Evolutionary conservation across 2,329 filamentous ascomycete genomes (phyloP), one percentile per base, ranked within the genome.

Genomic region (Venturia nashicola): DNA sequence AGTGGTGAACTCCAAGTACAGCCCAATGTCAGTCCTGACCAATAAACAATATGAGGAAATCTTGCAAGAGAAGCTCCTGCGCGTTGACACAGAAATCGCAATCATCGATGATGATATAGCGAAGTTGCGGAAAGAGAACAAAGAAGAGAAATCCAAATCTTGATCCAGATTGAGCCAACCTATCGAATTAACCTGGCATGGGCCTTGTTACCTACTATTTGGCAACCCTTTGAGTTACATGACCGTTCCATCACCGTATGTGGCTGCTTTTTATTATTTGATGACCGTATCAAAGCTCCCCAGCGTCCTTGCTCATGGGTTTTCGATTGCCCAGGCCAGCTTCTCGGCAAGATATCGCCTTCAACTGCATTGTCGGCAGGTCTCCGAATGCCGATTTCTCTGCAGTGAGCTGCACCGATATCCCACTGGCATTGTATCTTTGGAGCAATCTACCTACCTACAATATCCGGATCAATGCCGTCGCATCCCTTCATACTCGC

Each of bases 61-160:
- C 76, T 78, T 94, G 70, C 78, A 80, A 39, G 88, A 92, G 72
- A 90, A 87, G 74, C 76, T 91, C 48, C 72, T 93, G 34, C 81
- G 79, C 66, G 76, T 93, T 3, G 87, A 94, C 67, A 88, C 84
- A 0, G 88, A 93, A 66, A 91, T 94, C 73, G 86, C 89, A 0
- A 73, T 94, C 5, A 79, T 93, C 43, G 89, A 94, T 69, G 90
- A 93, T 63, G 85, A 84, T 70, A 89, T 94, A 68, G 81, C 79
- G 59, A 78, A 75, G 46, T 70, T 86, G 36, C 77, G 76, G 68
- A 70, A 48, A 34, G 61, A 42, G 11, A 32, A 18, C 20, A 36
- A 6, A 18, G 18, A 20, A 62, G 23, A 27, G 16, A 48, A 39
- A 60, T 64, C 62, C 20, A 59, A 64, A 34, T 9, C 9, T 40